Conservation (phyloP, 2,329 filamentous ascomycete genomes). For the Colletotrichum godetiae region DNA sequence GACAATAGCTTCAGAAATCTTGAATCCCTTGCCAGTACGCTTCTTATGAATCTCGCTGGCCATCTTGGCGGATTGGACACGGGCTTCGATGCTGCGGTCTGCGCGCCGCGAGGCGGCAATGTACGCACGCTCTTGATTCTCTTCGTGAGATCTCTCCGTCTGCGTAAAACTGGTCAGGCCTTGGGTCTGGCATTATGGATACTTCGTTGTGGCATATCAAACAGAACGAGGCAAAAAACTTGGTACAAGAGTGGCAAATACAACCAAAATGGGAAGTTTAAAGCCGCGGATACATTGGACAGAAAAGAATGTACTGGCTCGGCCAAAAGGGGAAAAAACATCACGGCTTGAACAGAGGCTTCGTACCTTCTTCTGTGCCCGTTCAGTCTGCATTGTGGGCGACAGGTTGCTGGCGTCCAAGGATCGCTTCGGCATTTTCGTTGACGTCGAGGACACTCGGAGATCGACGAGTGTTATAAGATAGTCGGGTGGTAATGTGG, state of each 20-base stretch:
- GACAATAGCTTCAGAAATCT: slow-evolving; percentile 81
- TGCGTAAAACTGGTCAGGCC: slow-evolving; percentile 43
- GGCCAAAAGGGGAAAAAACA: too few relatives aligned
- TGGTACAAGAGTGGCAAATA: not conserved
- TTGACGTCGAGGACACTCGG: slow-evolving; percentile 21
- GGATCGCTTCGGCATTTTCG: slow-evolving; percentile 53
- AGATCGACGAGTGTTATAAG: slow-evolving; percentile 25
- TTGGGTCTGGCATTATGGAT: not conserved
- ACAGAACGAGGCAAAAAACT: not conserved
- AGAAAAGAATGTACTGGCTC: not conserved
- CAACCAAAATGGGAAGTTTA: not conserved
- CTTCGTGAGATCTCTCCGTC: slow-evolving; percentile 81
- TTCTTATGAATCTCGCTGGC: slow-evolving; percentile 92
- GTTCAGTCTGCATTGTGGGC: slow-evolving; percentile 44
- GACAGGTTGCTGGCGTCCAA: slow-evolving; percentile 43
- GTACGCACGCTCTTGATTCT: slow-evolving; percentile 89
- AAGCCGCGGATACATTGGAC: not conserved
- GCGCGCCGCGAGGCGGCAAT: slow-evolving; percentile 90
- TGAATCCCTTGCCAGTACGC: slow-evolving; percentile 84
- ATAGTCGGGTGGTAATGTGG: not conserved
- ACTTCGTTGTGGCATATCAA: too few relatives aligned
- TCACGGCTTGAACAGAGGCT: slow-evolving; percentile 1
- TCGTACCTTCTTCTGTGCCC: slow-evolving; percentile 44
- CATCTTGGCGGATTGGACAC: slow-evolving; percentile 86
- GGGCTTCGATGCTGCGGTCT: slow-evolving; percentile 87